Conservation (phyloP, 768 basidiomycete genomes). For the Pleurotus pulmonarius region DNA sequence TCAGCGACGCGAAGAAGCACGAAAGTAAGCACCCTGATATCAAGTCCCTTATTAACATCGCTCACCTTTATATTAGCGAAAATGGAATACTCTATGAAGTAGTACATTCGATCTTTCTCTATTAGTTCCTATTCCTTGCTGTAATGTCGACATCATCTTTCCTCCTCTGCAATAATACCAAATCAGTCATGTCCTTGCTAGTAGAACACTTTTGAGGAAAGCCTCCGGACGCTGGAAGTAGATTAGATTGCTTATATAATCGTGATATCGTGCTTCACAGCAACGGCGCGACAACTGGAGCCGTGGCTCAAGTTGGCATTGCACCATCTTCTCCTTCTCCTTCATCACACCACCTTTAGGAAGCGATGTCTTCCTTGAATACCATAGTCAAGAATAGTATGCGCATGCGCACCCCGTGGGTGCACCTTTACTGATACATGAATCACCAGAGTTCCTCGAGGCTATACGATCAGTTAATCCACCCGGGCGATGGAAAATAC, state of each 20-base stretch:
- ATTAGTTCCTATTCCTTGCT: background rate
- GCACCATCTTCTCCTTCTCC: background rate
- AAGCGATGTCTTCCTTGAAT: slow-evolving; percentile 36
- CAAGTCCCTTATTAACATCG: background rate
- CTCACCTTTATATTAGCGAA: slow-evolving; percentile 33
- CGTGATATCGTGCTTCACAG: too few species aligned
- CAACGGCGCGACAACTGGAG: too few species aligned
- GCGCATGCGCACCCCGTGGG: slow-evolving; percentile 8
- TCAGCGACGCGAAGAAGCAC: slow-evolving; percentile 96
- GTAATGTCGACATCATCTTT: too few species aligned
- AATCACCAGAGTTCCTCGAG: slow-evolving; percentile 71
- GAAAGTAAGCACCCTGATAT: slow-evolving; percentile 65
- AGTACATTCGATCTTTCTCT: background rate
- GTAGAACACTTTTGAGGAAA: too few species aligned
- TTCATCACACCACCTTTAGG: background rate
- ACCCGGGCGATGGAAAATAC: slow-evolving; percentile 91
- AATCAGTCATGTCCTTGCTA: too few species aligned
- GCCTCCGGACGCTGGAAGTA: too few species aligned
- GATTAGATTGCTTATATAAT: too few species aligned
- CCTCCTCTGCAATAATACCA: too few species aligned
- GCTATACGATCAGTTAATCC: slow-evolving; percentile 86
- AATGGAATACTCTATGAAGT: slow-evolving; percentile 41
- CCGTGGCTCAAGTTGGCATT: background rate
- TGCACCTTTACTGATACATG: background rate
- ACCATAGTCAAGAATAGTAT: slow-evolving; percentile 40